Evolutionary conservation across 495 filamentous ascomycete species (phyloP).

Genomic region (Aspergillus heteromorphus): DNA sequence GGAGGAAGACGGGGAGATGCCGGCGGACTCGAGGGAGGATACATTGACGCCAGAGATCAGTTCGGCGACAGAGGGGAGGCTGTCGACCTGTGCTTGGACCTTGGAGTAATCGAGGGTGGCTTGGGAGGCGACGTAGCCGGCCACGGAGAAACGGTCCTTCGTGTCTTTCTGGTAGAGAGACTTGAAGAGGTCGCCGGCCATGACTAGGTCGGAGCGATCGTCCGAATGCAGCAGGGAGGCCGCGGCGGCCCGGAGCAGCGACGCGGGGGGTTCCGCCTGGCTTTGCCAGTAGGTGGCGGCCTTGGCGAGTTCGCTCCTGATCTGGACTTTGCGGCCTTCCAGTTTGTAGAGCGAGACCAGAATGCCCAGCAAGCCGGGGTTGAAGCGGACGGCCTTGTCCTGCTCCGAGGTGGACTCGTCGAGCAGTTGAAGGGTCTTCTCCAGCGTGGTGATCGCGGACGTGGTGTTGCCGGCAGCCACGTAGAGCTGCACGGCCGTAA

Average conservation of each 20-base stretch:
- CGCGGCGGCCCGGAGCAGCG: conserved; percentile 75
- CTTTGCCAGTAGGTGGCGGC: conserved; percentile 77
- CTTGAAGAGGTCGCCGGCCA: conserved; percentile 71
- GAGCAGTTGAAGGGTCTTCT: conserved; percentile 67
- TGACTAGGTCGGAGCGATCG: conserved; percentile 55
- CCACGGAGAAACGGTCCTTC: conserved; percentile 59
- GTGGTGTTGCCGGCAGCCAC: conserved; percentile 67
- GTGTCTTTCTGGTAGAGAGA: conserved; percentile 57
- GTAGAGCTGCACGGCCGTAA: conserved; percentile 83
- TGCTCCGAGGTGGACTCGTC: conserved; percentile 57
- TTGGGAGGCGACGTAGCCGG: conserved; percentile 80
- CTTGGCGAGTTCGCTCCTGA: conserved; percentile 66
- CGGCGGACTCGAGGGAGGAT: conserved; percentile 64
- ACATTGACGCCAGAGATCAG: conserved; percentile 65
- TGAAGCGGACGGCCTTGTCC: conserved; percentile 66
- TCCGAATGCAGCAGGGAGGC: conserved; percentile 71
- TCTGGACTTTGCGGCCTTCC: conserved; percentile 70
- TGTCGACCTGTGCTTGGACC: conserved; percentile 53
- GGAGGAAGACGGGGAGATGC: conserved; percentile 59
- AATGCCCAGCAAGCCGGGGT: conserved; percentile 81
- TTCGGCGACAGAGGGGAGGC: conserved; percentile 59
- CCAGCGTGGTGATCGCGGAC: conserved; percentile 69
- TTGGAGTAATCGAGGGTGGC: conserved; percentile 60
- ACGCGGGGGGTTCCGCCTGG: conserved; percentile 43
- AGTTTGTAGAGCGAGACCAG: conserved; percentile 74